Conservation (phyloP, 306 rosid genomes). For the Oemleria cerasiformis region DNA sequence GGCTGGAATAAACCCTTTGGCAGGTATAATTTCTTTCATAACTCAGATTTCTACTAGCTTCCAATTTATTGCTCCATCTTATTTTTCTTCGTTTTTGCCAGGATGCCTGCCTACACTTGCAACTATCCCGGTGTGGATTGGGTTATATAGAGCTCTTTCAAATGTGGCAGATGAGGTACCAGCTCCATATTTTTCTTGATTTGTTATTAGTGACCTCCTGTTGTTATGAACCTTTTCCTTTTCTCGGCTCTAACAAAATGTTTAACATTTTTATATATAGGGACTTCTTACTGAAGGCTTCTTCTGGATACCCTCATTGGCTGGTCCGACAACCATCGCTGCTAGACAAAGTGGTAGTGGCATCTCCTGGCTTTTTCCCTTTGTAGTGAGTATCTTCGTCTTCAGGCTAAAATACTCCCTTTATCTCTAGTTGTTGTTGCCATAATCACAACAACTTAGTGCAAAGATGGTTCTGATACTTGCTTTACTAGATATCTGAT, state of each 20-base stretch:
- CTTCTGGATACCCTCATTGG: constrained; percentile 98
- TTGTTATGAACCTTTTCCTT: background rate
- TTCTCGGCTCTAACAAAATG: constrained; percentile 24
- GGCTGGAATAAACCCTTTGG: constrained; percentile 93
- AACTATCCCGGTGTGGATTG: constrained; percentile 97
- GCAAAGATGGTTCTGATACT: background rate
- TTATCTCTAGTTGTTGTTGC: background rate
- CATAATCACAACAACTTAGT: background rate
- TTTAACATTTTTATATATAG: constrained; percentile 37
- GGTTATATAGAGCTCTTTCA: constrained; percentile 92
- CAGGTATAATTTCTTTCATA: constrained; percentile 50
- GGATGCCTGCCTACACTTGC: constrained; percentile 91
- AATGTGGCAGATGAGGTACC: constrained; percentile 92
- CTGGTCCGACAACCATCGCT: constrained; percentile 91
- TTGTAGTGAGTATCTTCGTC: constrained; percentile 57
- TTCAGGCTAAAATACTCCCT: constrained; percentile 16
- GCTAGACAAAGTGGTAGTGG: constrained; percentile 89
- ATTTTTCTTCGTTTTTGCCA: constrained; percentile 20
- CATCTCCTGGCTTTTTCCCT: constrained; percentile 95
- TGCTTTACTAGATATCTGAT: background rate
- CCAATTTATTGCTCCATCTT: background rate
- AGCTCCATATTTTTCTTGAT: background rate
- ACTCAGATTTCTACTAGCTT: constrained; percentile 10
- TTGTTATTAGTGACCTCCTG: constrained; percentile 12
- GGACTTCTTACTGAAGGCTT: constrained; percentile 97